Conservation (phyloP, 1,139 yeast species). For the Saccharomyces pastorianus region DNA sequence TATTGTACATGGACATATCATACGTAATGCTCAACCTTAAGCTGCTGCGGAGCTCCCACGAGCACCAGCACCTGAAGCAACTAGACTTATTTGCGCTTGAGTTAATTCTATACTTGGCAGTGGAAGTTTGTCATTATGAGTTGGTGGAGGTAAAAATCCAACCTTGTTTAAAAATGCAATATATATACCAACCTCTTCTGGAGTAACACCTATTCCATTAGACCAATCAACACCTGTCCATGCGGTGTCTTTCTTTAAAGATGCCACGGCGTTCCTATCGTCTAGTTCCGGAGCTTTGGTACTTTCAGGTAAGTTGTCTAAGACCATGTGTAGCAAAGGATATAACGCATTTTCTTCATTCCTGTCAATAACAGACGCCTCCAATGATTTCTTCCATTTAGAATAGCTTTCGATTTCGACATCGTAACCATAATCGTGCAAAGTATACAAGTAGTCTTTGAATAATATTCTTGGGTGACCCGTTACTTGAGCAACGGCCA, state of each 20-base stretch:
- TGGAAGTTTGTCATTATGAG: slow-evolving; percentile 33
- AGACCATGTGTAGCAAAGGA: slow-evolving; percentile 88
- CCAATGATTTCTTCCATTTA: slow-evolving; percentile 70
- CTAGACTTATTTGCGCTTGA: slow-evolving; percentile 53
- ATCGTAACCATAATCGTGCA: slow-evolving; percentile 64
- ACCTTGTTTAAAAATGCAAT: slow-evolving; percentile 69
- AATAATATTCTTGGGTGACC: slow-evolving; percentile 88
- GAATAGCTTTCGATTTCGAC: slow-evolving; percentile 59
- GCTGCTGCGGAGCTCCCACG: slow-evolving; percentile 43
- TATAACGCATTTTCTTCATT: slow-evolving; percentile 77
- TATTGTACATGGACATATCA: slow-evolving; percentile 8
- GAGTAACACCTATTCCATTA: slow-evolving; percentile 64
- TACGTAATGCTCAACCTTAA: background rate
- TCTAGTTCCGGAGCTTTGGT: slow-evolving; percentile 94
- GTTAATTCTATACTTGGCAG: slow-evolving; percentile 56
- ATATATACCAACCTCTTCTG: slow-evolving; percentile 61
- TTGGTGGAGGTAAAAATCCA: slow-evolving; percentile 68
- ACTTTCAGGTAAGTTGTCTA: slow-evolving; percentile 82
- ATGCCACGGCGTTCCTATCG: slow-evolving; percentile 63
- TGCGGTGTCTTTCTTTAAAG: slow-evolving; percentile 51
- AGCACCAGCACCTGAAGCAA: slow-evolving; percentile 81
- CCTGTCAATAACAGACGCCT: slow-evolving; percentile 62
- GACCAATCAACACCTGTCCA: slow-evolving; percentile 63
- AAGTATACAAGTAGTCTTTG: slow-evolving; percentile 60
- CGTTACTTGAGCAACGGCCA: slow-evolving; percentile 89